A percentile compares a stretch with the other conserved stretches of the same genome.
Evolutionary conservation across 345 rosid species (phyloP).

Genomic region (Ricinus communis): DNA sequence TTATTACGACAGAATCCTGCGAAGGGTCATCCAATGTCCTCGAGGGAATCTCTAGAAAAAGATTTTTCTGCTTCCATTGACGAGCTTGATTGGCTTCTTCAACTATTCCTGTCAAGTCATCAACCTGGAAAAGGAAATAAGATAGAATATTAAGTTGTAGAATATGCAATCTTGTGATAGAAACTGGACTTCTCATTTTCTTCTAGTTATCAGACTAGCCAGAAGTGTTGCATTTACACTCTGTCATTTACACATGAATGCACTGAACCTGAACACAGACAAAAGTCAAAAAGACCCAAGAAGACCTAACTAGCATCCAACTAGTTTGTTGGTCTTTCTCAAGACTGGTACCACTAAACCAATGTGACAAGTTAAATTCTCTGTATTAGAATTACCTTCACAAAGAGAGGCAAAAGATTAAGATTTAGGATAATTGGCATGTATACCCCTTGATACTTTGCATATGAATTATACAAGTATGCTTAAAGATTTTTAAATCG

Average conservation of each 20-base stretch:
- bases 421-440: neutral
- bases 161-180: conserved; percentile 16
- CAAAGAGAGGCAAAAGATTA: neutral
- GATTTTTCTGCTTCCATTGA: conserved; percentile 62
- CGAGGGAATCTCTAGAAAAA: conserved; percentile 76
- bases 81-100: conserved; percentile 48
- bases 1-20: conserved; percentile 50
- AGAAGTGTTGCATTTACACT: neutral
- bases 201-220: neutral
- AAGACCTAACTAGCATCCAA: neutral
- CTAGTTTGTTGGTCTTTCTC: neutral
- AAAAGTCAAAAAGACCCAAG: neutral
- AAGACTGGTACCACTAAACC: neutral
- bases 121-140: conserved; percentile 42
- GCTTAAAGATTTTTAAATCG: neutral
- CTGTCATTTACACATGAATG: neutral
- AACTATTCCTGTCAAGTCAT: conserved; percentile 40
- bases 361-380: neutral
- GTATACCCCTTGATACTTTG: neutral
- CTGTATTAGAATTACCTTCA: neutral
- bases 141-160: conserved; percentile 10
- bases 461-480: neutral
- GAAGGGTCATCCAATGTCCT: conserved; percentile 45
- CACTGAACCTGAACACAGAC: neutral
- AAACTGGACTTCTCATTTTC: neutral